Base-by-base conservation (phyloP, 225 moss, liverwort and hornwort genomes). In the Antitrichia curtipendula region DNA sequence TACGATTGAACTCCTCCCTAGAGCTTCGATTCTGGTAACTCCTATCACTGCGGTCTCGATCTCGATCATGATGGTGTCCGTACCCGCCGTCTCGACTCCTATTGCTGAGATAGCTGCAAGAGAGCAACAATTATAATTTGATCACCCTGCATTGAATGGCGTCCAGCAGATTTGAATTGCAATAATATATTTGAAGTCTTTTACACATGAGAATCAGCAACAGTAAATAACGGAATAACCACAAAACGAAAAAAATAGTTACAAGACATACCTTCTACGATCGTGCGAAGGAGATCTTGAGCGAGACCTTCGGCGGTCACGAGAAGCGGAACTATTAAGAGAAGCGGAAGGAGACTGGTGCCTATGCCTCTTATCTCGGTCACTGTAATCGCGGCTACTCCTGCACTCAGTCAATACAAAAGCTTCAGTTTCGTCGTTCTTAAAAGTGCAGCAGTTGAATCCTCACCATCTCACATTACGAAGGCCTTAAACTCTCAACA, bases 321-420 rank as follows among this genome's bases (percentile, higher is more conserved):
- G 90, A 84, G 92, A 92, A 63, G 91, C 93, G n/a, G 92, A 93
- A 64, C 93, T 89, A 61, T 91, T 92, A 43, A 86, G 90, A 74
- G 95, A 93, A 59, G 64, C 90, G n/a, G 95, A 95, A 70, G 91
- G 95, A 80, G 97, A 97, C 80, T 95, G 94, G 90, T 97, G 99
- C 87, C 95, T 93, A 81, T 94, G 93, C 91, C 93, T 95, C 91
- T 94, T 94, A 50, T 99, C 98, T 78, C 97, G 96, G 78, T 99
- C 95, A 83, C 94, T 94, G 54, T 95, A 93, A 75, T 96, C 95
- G 57, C 96, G 94, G 91, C 95, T 95, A 83, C 83, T 87, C 82
- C 89, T 91, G 85, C 83, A 83, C 38, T 54, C 87, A 70, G 21
- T n/a, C 40, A 64, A 85, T 36, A 56, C 85, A 85, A 63, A 58